Base-by-base conservation (phyloP, 306 rosid genomes). In the Citrullus amarus region DNA sequence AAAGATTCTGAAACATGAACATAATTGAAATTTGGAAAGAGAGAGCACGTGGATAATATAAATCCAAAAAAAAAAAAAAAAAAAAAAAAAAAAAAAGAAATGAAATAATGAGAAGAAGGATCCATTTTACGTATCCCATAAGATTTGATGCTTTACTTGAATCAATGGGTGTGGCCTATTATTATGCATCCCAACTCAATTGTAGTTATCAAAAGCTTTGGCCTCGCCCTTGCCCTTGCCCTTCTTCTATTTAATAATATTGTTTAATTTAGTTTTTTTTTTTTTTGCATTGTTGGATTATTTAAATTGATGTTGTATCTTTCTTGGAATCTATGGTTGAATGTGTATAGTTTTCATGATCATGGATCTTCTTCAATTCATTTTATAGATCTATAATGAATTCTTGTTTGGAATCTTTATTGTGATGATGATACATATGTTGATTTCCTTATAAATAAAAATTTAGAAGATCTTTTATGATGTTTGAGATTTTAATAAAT, bases 91-190 rank as follows among this genome's bases (percentile, higher is more conserved):
- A 6, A 56, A 8, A 70, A 5, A 8, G 4, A 70, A 46, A 70
- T 22, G 56, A 70, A 83, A 79, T 77, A 70, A 48, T 48, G 53
- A 12, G 72, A 70, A 77, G 81, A 84, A 84, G 76, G 86, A 87
- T 88, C 72, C 78, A 70, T 77, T 79, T 89, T 86, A 87, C 84
- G 71, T 81, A 81, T 60, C 91, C 86, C 88, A 88, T 79, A 85
- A 86, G 89, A 86, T 89, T 82, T 83, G 83, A 60, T 59, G 36
- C 65, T 22, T 12, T 60, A 25, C 38, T 25, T 60, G 6, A 22
- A 59, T 22, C 65, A 59, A 59, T 59, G 65, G 6, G 0, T 57
- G 25, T 59, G 65, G 3, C 36, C 28, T 13, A 12, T 48, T 48
- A 48, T 48, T 11, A 0, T 48, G 3, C 53, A 13, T 48, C 53